Evolutionary conservation across 2,329 filamentous ascomycete genomes (phyloP).

Genomic region (Calonectria pseudoturangicola): DNA sequence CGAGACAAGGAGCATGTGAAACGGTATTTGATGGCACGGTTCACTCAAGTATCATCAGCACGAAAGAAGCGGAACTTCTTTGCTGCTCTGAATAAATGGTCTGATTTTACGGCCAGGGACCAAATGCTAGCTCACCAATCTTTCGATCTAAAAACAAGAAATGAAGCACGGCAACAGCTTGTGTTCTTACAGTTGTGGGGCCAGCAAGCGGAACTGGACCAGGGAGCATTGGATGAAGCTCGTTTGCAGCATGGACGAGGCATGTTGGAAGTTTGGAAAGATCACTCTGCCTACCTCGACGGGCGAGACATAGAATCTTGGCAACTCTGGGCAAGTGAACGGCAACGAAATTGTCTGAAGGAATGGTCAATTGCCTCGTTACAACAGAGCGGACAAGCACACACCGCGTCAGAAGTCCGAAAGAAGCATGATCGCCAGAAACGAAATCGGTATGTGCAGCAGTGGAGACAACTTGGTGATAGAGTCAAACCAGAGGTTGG

Average conservation of each 20-base stretch:
- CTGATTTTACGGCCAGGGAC: conserved; percentile 39
- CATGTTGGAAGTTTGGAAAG: conserved; percentile 52
- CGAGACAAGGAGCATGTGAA: conserved; percentile 56
- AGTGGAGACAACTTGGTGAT: conserved; percentile 56
- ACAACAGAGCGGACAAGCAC: conserved; percentile 61
- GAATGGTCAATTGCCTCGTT: conserved; percentile 61
- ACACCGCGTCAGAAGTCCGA: conserved; percentile 59
- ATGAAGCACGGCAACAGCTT: conserved; percentile 38
- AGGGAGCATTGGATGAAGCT: conserved; percentile 45
- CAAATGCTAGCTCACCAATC: conserved; percentile 43
- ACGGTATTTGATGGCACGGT: conserved; percentile 59
- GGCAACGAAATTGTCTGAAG: conserved; percentile 59
- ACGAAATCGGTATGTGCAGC: conserved; percentile 56
- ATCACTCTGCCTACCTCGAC: conserved; percentile 47
- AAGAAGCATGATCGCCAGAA: conserved; percentile 59
- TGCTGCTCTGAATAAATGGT: conserved; percentile 57
- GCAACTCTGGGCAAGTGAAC: conserved; percentile 57
- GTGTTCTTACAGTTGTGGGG: conserved; percentile 49
- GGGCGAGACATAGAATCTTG: conserved; percentile 54
- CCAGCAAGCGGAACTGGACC: conserved; percentile 41
- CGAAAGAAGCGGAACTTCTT: conserved; percentile 59
- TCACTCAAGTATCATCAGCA: conserved; percentile 59
- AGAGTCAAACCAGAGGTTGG: conserved; percentile 39
- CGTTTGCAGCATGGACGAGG: conserved; percentile 46
- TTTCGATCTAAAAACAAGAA: conserved; percentile 40